Percentiles rank a stretch among this genome's conserved stretches.
Conservation (phyloP, 805 yeast genomes). For the Priceomyces castillae region DNA sequence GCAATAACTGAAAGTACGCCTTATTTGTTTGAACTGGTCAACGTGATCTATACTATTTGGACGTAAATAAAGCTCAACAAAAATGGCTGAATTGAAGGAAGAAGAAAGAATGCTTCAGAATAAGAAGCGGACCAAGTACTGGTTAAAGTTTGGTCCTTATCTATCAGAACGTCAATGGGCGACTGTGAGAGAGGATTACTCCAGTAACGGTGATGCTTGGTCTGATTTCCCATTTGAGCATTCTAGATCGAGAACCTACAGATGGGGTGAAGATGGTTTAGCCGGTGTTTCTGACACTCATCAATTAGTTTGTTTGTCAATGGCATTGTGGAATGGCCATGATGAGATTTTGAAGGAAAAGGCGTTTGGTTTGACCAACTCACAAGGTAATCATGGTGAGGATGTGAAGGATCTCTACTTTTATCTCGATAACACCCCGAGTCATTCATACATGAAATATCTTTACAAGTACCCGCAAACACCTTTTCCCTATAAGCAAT, state of each 20-base stretch:
- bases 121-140: conserved; percentile 46
- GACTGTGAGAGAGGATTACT: conserved; percentile 84
- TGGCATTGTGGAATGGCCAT: conserved; percentile 90
- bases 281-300: conserved; percentile 87
- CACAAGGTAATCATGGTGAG: conserved; percentile 94
- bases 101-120: conserved; percentile 35
- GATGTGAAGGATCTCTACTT: conserved; percentile 86
- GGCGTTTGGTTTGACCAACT: conserved; percentile 84
- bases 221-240: conserved; percentile 81
- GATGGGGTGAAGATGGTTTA: conserved; percentile 97
- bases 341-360: conserved; percentile 84
- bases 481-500: conserved; percentile 76
- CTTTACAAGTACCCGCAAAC: conserved; percentile 90
- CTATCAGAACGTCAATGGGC: conserved; percentile 88
- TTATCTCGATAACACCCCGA: conserved; percentile 87
- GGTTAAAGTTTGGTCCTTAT: conserved; percentile 92
- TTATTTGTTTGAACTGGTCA: neutral
- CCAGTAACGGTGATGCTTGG: conserved; percentile 89
- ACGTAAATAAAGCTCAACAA: neutral
- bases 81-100: conserved; percentile 23
- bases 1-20: neutral
- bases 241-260: conserved; percentile 71
- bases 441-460: conserved; percentile 90
- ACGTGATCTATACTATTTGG: too few relatives aligned
- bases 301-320: conserved; percentile 69